phyloP scores from a whole-genome alignment of 2,329 filamentous ascomycete genomes.

The Diplodia intermedia region DNA sequence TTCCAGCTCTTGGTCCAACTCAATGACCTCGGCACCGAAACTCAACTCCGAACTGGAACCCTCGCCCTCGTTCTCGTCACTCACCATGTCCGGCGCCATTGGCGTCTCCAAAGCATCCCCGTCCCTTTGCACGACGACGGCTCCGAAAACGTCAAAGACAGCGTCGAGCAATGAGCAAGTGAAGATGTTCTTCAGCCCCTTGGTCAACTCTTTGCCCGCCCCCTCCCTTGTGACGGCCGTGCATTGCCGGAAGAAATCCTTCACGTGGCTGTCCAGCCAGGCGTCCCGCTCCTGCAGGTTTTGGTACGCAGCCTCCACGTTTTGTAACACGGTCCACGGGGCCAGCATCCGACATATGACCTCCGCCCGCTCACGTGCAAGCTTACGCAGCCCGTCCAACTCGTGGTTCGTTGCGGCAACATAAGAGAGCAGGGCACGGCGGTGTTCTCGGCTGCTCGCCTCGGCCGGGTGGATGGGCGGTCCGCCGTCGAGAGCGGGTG shows the following conservation, averaged over 20 bases:
- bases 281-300: not conserved
- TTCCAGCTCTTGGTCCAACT: not conserved
- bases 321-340: not conserved
- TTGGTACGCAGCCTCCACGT: not conserved
- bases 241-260: not conserved
- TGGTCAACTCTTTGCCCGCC: not conserved
- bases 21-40: not conserved
- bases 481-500: not conserved
- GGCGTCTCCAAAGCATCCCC: slow-evolving; percentile 3
- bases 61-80: not conserved
- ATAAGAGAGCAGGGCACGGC: slow-evolving; percentile 36
- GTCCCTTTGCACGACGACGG: not conserved
- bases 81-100: not conserved
- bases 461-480: not conserved
- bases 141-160: not conserved
- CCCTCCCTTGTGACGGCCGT: too few species aligned
- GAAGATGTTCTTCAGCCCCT: slow-evolving; percentile 1
- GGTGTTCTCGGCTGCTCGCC: slow-evolving; percentile 34
- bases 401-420: slow-evolving; percentile 33
- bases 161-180: not conserved
- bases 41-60: not conserved
- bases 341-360: slow-evolving; percentile 3
- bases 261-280: slow-evolving; percentile 2
- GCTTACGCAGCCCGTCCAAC: slow-evolving; percentile 34
- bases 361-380: slow-evolving; percentile 34